Base-by-base conservation (phyloP, 2,329 filamentous ascomycete genomes). In the Colletotrichum salicis region DNA sequence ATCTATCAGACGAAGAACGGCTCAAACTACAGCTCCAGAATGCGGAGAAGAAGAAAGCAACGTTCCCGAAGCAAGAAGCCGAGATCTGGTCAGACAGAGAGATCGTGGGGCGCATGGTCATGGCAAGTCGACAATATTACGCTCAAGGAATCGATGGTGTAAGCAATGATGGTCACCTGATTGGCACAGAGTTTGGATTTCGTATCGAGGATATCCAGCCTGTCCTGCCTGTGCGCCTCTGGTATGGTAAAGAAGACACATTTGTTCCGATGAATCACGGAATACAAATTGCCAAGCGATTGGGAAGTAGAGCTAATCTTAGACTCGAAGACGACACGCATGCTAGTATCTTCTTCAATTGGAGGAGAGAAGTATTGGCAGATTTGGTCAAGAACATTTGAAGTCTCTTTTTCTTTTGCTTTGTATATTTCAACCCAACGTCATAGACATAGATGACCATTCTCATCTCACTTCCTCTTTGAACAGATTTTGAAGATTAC, bases 311-410 rank as follows among this genome's bases (percentile, higher is more conserved):
- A 0, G 70, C 52, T 0, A 33, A 54, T 22, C 70, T 74, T 13
- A 33, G 58, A 27, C 12, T 74, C 2, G 70, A 72, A 35, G 70
- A 74, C n/a, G 72, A 74, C 1, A 72, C 72, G 1, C 72, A 74
- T n/a, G 72, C 70, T 0, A 72, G 70, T n/a, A 72, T 74, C 8
- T 72, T 72, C 61, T 72, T 74, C 7, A 29, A 58, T 0, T 54
- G 72, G 70, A 48, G 65, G 4, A 66, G 60, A 10, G 70, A 70
- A 29, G 37, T 71, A 1, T 2, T 71, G 10, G 69, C 41, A 1
- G 69, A 71, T 2, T 31, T 73, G 10, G 24, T 73, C 0, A 24
- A 5, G 0, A 22, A 59, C 11, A 41, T 71, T n/a, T 48, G 41
- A 48, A 48, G 7, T 15, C 19, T 10, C 15, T n/a, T n/a, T 45